Evolutionary conservation across 306 rosid species (phyloP), one percentile per base, ranked within the genome.

Genomic region (Prunus fruticosa): DNA sequence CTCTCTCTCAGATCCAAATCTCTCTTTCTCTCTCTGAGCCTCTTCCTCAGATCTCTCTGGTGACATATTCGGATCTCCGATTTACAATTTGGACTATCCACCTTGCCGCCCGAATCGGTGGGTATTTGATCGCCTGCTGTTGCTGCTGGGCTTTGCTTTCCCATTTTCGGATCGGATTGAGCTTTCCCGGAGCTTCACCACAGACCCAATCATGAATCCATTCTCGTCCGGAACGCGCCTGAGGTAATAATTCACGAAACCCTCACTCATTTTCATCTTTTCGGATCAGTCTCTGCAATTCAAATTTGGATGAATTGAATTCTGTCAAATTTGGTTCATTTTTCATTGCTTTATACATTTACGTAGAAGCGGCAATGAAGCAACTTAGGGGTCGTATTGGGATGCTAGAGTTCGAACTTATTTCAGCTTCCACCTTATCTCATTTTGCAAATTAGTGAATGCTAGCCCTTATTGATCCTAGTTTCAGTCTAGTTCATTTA

Each of bases 221-320:
- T 95, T 95, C 87, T 92, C 96, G 8, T 95, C 99, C 50, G 97
- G 96, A n/a, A 95, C 99, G 78, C 97, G 99, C 63, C 87, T 95
- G 80, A 87, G 99, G 99, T 95, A 57, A 15, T 43, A 63, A 88
- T 79, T 75, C 69, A 49, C 76, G 11, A 68, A 82, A 74, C 82
- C 27, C 71, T 45, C 45, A 56, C 46, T 81, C 69, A 19, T 68
- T 76, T 57, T 23, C 12, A 81, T 81, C 4, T 27, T 73, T 5
- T 76, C 43, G 43, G 84, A 86, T 91, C 85, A 82, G 66, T 74
- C 52, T 22, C 56, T 52, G 56, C 10, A 57, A 68, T 63, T 45
- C 65, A n/a, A 15, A 6, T 19, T 0, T 22, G 20, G 14, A 34
- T 62, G 1, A 51, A 27, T 72, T 51, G 16, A 50, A 76, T 71